A percentile compares a stretch with the other conserved stretches of the same genome.
Evolutionary conservation across 2,329 filamentous ascomycete species (phyloP).

Genomic region (Lachnellula subtilissima): DNA sequence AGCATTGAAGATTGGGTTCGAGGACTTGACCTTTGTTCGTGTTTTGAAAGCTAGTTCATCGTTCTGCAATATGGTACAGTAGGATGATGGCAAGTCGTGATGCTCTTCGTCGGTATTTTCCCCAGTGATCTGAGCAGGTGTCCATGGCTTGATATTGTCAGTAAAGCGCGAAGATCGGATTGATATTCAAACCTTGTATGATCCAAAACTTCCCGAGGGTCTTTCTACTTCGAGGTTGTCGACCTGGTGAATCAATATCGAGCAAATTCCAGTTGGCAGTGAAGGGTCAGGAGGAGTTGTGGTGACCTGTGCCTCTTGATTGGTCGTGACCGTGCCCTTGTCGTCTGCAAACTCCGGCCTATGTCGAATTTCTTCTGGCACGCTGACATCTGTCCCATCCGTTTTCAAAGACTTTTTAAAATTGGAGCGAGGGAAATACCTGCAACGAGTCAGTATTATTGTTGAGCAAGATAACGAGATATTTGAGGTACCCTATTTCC

Average conservation of each 20-base stretch:
- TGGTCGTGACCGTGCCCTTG: conserved; percentile 14
- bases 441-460: too few relatives aligned
- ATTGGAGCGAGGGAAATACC: conserved; percentile 12
- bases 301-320: conserved; percentile 15
- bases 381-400: conserved; percentile 10
- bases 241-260: conserved; percentile 17
- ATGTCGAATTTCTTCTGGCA: conserved; percentile 14
- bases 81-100: conserved; percentile 16
- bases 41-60: conserved; percentile 19
- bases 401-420: conserved; percentile 17
- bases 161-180: too few relatives aligned
- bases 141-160: conserved; percentile 9
- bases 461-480: too few relatives aligned
- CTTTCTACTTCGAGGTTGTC: conserved; percentile 17
- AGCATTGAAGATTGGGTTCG: conserved; percentile 18
- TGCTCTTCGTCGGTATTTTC: conserved; percentile 19
- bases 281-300: conserved; percentile 18
- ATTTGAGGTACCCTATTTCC: conserved; percentile 11
- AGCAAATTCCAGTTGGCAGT: conserved; percentile 17
- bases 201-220: conserved; percentile 13
- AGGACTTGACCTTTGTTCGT: conserved; percentile 17
- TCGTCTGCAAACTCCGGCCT: conserved; percentile 14
- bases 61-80: conserved; percentile 17
- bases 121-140: conserved; percentile 16
- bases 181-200: neutral